Evolutionary conservation across 805 yeast genomes (phyloP).

Genomic region (Naumovozyma castellii): DNA sequence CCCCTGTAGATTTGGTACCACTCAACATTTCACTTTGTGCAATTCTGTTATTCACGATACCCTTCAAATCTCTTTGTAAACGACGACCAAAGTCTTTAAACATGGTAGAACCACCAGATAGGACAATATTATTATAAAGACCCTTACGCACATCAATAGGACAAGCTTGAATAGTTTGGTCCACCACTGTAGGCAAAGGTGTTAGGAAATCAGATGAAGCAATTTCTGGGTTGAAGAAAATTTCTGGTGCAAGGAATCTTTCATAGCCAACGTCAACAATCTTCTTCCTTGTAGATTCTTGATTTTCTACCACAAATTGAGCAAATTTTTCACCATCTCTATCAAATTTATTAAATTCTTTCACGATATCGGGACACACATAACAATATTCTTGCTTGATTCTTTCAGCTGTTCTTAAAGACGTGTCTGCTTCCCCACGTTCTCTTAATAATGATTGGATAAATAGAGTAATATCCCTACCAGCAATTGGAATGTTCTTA

Average conservation of each 20-base stretch:
- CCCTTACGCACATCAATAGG: conserved; percentile 98
- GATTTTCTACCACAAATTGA: conserved; percentile 79
- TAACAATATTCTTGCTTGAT: conserved; percentile 96
- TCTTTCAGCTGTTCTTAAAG: conserved; percentile 89
- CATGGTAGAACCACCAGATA: conserved; percentile 98
- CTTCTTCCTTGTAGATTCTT: conserved; percentile 51
- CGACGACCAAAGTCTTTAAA: conserved; percentile 97
- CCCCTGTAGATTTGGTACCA: conserved; percentile 77
- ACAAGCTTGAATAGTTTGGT: conserved; percentile 85
- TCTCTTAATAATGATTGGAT: conserved; percentile 91
- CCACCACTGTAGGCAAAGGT: conserved; percentile 94
- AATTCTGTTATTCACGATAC: conserved; percentile 81
- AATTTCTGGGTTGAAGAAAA: conserved; percentile 95
- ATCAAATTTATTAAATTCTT: conserved; percentile 91
- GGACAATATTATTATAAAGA: conserved; percentile 86
- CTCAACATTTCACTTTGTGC: conserved; percentile 67
- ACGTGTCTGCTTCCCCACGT: conserved; percentile 91
- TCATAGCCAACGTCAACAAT: conserved; percentile 93
- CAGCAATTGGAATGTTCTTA: conserved; percentile 96
- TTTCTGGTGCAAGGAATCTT: conserved; percentile 97
- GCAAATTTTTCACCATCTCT: conserved; percentile 90
- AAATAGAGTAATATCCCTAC: conserved; percentile 91
- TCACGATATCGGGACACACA: conserved; percentile 94
- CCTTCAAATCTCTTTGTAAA: conserved; percentile 86
- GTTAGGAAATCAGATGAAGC: conserved; percentile 91